phyloP scores from a whole-genome alignment of 805 yeast species.

The Monosporozyma siamensis region DNA sequence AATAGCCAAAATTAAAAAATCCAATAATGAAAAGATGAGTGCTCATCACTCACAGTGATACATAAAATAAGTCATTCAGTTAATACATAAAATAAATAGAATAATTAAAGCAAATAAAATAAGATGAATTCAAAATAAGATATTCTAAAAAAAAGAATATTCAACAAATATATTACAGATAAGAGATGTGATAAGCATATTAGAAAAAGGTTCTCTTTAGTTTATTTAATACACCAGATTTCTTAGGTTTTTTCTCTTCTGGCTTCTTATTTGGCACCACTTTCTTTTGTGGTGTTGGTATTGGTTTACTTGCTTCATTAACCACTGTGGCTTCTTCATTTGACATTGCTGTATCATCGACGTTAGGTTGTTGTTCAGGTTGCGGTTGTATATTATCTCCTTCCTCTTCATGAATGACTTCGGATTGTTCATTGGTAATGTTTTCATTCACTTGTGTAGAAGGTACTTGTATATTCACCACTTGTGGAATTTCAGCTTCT shows the following conservation, averaged over 20 bases:
- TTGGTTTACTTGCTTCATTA: neutral
- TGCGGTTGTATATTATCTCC: neutral
- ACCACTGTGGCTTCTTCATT: neutral
- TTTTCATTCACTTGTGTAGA: neutral
- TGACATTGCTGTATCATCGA: neutral
- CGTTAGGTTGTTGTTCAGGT: neutral
- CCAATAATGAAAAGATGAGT: too few species aligned
- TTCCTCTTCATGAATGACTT: neutral
- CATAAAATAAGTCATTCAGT: too few species aligned
- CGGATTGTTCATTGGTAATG: neutral
- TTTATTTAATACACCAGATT: neutral
- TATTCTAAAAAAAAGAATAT: neutral
- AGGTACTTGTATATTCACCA: neutral
- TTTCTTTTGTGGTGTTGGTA: neutral
- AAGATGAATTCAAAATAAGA: neutral
- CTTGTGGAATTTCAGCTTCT: neutral
- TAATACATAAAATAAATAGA: too few species aligned
- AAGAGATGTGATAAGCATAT: neutral
- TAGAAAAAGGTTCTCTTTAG: slow-evolving; percentile 3
- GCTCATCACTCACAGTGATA: too few species aligned
- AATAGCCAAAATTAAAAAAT: neutral
- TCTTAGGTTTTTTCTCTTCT: slow-evolving; percentile 1
- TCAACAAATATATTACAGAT: too few species aligned
- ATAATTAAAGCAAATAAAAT: too few species aligned
- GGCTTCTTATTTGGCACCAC: neutral